Percentiles rank a stretch among this genome's conserved stretches.
Conservation (phyloP, 768 basidiomycete genomes). For the Xanthoconium purpureum region DNA sequence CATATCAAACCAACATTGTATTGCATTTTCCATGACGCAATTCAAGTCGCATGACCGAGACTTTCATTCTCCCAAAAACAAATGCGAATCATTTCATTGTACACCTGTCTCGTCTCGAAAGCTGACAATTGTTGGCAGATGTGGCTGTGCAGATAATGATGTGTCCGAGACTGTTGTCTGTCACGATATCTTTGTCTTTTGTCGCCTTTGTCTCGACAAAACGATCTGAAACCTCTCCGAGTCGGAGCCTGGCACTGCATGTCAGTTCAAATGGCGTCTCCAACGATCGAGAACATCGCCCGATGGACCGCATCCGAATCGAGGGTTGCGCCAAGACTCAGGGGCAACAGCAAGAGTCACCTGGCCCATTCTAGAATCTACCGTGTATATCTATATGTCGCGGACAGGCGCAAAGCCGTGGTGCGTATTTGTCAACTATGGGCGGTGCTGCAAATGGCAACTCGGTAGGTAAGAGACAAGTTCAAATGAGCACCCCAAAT, state of each 20-base stretch:
- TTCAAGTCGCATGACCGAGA: constrained; percentile 8
- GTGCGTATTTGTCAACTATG: neutral
- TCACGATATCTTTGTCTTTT: neutral
- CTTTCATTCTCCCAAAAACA: neutral
- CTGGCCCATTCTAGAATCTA: neutral
- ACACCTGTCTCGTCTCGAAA: neutral
- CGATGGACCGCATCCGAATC: constrained; percentile 12
- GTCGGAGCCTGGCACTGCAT: neutral
- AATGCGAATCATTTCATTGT: neutral
- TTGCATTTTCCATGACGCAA: constrained; percentile 4
- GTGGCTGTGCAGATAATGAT: neutral
- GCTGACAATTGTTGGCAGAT: neutral
- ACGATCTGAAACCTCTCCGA: neutral
- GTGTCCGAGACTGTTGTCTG: neutral
- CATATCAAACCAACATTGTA: neutral
- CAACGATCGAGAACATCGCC: constrained; percentile 8
- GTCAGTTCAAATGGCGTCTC: neutral
- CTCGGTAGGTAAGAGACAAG: too few species aligned
- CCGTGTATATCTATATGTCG: neutral
- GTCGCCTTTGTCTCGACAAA: neutral
- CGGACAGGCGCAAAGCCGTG: neutral
- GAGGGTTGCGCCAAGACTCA: constrained; percentile 5
- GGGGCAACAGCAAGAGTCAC: neutral
- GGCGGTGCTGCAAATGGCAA: neutral
- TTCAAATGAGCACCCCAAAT: too few species aligned